Percentiles rank a stretch among this genome's conserved stretches.
phyloP scores from a whole-genome alignment of 2,329 filamentous ascomycete genomes.

The Fusarium secorum region DNA sequence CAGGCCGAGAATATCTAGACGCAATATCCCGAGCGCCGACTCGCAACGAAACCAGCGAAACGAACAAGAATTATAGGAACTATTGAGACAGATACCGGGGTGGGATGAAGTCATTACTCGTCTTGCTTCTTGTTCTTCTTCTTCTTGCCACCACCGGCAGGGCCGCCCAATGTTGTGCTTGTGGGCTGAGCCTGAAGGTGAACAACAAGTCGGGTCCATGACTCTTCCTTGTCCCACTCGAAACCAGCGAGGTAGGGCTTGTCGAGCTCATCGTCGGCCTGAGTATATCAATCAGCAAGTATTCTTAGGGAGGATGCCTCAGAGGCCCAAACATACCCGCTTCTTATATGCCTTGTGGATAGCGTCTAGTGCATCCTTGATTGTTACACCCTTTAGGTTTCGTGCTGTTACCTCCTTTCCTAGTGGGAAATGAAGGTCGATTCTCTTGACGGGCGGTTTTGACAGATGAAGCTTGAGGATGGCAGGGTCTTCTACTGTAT shows the following conservation, averaged over 20 bases:
- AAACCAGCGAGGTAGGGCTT: conserved; percentile 89
- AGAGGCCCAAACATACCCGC: conserved; percentile 67
- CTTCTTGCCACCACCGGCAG: conserved; percentile 70
- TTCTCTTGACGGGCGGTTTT: conserved; percentile 87
- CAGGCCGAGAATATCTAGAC: conserved; percentile 52
- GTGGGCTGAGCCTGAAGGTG: conserved; percentile 78
- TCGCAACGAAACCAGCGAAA: conserved; percentile 52
- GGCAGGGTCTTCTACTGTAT: conserved; percentile 81
- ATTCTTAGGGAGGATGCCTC: not conserved
- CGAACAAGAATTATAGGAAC: conserved; percentile 50
- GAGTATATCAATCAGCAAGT: conserved; percentile 9
- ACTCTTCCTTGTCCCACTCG: conserved; percentile 95
- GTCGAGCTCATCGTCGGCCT: conserved; percentile 93
- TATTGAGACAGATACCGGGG: conserved; percentile 52
- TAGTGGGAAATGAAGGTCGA: conserved; percentile 90
- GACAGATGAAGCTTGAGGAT: conserved; percentile 83
- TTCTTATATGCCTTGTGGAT: conserved; percentile 98
- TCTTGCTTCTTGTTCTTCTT: conserved; percentile 72
- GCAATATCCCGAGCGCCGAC: conserved; percentile 54
- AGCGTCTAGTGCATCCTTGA: conserved; percentile 95
- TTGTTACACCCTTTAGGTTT: conserved; percentile 93
- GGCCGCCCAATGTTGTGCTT: conserved; percentile 47
- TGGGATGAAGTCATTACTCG: conserved; percentile 44
- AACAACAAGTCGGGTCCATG: conserved; percentile 86
- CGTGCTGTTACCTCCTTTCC: conserved; percentile 88